phyloP scores from a whole-genome alignment of 2,329 filamentous ascomycete genomes.

The Fusarium sp. region DNA sequence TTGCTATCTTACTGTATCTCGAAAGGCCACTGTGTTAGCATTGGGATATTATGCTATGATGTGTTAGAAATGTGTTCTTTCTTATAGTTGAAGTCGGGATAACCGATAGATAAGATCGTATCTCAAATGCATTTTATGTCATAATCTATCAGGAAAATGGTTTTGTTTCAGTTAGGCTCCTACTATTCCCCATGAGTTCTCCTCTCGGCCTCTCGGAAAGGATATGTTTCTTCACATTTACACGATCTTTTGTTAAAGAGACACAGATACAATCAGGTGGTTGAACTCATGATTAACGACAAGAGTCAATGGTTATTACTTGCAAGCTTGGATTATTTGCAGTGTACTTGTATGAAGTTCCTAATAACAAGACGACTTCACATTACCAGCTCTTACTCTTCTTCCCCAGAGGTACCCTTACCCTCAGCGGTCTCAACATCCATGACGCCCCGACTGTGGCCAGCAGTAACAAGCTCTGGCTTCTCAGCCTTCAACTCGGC shows the following conservation, averaged over 20 bases:
- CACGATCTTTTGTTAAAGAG: too few relatives aligned
- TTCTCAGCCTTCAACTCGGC: constrained; percentile 71
- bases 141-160: too few relatives aligned
- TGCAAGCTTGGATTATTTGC: background rate
- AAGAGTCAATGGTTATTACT: background rate
- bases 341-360: too few relatives aligned
- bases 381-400: background rate
- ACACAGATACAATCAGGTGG: too few relatives aligned
- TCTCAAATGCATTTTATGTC: background rate
- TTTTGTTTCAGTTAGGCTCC: too few relatives aligned
- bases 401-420: constrained; percentile 15
- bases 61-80: background rate
- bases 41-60: background rate
- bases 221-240: too few relatives aligned
- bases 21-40: too few relatives aligned
- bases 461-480: constrained; percentile 54
- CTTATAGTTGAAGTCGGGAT: too few relatives aligned
- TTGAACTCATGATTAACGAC: background rate
- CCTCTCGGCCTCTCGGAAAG: too few relatives aligned
- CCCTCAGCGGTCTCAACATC: constrained; percentile 14
- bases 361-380: background rate
- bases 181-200: too few relatives aligned
- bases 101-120: too few relatives aligned
- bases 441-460: constrained; percentile 6
- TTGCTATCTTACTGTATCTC: background rate